phyloP scores from a whole-genome alignment of 2,329 filamentous ascomycete species.

The Colletotrichum salicis region DNA sequence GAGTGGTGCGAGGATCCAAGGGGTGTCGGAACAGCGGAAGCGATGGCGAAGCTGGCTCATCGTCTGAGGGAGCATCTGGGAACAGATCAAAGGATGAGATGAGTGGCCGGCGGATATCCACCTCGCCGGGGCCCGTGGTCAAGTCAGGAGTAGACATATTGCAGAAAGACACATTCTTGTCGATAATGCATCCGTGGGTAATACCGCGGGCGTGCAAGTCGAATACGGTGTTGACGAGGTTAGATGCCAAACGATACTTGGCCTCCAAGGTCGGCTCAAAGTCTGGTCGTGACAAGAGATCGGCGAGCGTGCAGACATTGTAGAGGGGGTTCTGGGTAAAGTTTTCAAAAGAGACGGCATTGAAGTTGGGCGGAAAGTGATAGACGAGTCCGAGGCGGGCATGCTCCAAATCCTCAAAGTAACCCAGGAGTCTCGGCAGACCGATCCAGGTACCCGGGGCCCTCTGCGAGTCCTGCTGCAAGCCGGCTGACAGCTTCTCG shows the following conservation, averaged over 20 bases:
- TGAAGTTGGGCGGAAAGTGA: constrained; percentile 74
- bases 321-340: constrained; percentile 61
- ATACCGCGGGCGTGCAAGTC: constrained; percentile 77
- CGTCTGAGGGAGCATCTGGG: constrained; percentile 55
- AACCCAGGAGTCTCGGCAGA: constrained; percentile 70
- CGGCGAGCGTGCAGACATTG: constrained; percentile 63
- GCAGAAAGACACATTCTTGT: constrained; percentile 75
- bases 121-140: constrained; percentile 53
- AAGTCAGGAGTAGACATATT: constrained; percentile 55
- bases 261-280: constrained; percentile 77
- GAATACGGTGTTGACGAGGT: constrained; percentile 77
- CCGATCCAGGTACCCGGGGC: constrained; percentile 69
- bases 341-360: constrained; percentile 64
- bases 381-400: constrained; percentile 81
- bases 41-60: constrained; percentile 40
- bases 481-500: constrained; percentile 69
- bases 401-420: constrained; percentile 78
- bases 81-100: constrained; percentile 82
- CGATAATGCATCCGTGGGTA: constrained; percentile 76
- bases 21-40: constrained; percentile 72
- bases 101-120: constrained; percentile 75
- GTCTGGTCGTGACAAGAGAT: constrained; percentile 62
- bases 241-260: constrained; percentile 79
- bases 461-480: constrained; percentile 64
- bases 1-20: constrained; percentile 65